Evolutionary conservation across 768 basidiomycete species (phyloP).

Genomic region (Gloeopeniophorella convolvens): DNA sequence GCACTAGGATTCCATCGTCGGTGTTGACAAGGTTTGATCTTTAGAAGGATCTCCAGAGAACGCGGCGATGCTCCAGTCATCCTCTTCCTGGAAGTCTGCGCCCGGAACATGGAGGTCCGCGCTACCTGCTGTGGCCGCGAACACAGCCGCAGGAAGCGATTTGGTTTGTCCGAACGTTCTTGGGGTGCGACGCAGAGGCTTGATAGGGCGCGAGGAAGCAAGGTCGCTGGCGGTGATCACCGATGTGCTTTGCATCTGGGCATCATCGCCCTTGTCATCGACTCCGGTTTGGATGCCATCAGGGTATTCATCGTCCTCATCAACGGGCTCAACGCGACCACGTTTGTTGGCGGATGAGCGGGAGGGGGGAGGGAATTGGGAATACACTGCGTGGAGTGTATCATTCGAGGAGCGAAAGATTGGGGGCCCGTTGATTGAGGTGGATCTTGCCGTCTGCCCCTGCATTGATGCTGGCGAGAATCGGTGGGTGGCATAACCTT

Average conservation of each 20-base stretch:
- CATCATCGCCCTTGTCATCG: not conserved
- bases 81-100: constrained; percentile 11
- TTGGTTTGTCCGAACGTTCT: constrained; percentile 17
- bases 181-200: constrained; percentile 32
- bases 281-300: constrained; percentile 8
- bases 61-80: constrained; percentile 18
- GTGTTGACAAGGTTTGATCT: constrained; percentile 3
- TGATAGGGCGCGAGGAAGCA: constrained; percentile 28
- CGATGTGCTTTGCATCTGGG: constrained; percentile 4
- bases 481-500: constrained; percentile 44
- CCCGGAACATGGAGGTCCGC: not conserved
- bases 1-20: not conserved
- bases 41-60: constrained; percentile 8
- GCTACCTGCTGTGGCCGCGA: not conserved
- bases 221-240: constrained; percentile 9
- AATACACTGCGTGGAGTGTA: constrained; percentile 44
- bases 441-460: not conserved
- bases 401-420: constrained; percentile 55
- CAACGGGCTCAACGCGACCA: constrained; percentile 21
- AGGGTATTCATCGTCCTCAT: constrained; percentile 9
- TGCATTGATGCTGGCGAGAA: constrained; percentile 5
- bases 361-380: constrained; percentile 27
- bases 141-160: constrained; percentile 17
- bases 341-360: constrained; percentile 33
- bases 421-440: constrained; percentile 14